Base-by-base conservation (phyloP, 2,329 filamentous ascomycete species). In the Trichophyton schoenleinii region DNA sequence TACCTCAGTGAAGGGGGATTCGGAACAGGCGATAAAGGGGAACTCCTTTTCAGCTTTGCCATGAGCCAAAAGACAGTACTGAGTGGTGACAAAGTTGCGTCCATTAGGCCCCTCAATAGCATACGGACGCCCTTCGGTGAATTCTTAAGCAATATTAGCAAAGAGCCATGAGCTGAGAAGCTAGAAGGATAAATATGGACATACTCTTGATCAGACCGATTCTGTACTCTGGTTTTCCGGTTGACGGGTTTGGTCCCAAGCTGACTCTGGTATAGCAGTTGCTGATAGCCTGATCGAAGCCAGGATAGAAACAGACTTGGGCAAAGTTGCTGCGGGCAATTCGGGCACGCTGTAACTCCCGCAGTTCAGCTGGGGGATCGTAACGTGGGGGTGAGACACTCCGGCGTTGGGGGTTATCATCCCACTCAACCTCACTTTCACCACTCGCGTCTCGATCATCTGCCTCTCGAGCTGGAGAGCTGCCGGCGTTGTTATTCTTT, bases 291-390 rank as follows among this genome's bases (percentile, higher is more conserved):
- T 87, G 78, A 61, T 95, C 88, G 67, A 99, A 96, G 3, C 87
- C 87, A 9, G 94, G 94, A 67, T 91, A 92, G 77, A 95, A 96
- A 79, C 91, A 96, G 61, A 96, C 87, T 69, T 92, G 85, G 5
- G 88, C 87, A 72, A 99, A 96, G 69, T 91, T 88, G 66, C 83
- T 87, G 64, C 94, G 84, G 58, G 91, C 89, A 62, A 99, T 83
- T 62, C 90, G 85, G 60, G 92, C 84, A 58, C 89, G 84, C 70
- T 97, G 88, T 66, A 92, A 85, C 72, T 97, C 90, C n/a, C 81
- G 81, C 20, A 96, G 78, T 41, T 87, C 84, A 1, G 88, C 84
- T 28, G 85, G 86, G 13, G 84, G 83, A 48, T 86, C 83, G 63
- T 89, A 84, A 65, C 85, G 87, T 36, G 80, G 75, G 59, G 73